Evolutionary conservation across 768 basidiomycete genomes (phyloP), one percentile per base, ranked within the genome.

Genomic region (Pleurotus giganteus): DNA sequence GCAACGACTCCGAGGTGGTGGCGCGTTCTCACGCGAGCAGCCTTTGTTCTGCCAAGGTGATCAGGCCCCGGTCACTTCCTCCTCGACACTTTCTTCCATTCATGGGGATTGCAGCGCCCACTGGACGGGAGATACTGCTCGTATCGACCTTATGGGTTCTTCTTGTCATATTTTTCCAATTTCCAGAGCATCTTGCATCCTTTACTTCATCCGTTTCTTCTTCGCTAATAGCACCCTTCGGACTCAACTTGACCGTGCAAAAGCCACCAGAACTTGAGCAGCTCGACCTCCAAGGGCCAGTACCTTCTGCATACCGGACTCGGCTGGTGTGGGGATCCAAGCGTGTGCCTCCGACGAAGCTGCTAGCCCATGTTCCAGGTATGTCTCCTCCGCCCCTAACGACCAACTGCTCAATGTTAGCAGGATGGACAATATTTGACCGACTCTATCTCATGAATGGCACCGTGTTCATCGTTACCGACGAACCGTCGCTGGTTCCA

Each of bases 351-450:
- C 64, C 76, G 41, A 91, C 94, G 4, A 78, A 79, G 47, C 74
- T 94, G 2, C 69, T 93, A 2, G 79, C 85, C 4, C 92, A 95
- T 70, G 86, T 78, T 5, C 86, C 89, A 66, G 91, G 91, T 88
- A 56, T 58, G 73, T 66, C 42, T 34, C 13, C 26, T 46, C 37
- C 21, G 29, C 39, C 13, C 29, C 26, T 37, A 51, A 29, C 29
- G 57, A 31, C 36, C 42, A 27, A 56, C 42, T 47, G 28, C 44
- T 4, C 8, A 17, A 24, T 52, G 47, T 47, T 24, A 12, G 24
- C 64, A 94, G 93, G 94, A 28, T 97, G 92, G 94, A 91, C 93
- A 1, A 84, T 94, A 49, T 86, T 94, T 57, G 91, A 94, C 71
- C 82, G 79, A 54, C 76, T 96, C 8, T 96, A 91, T 65, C 69